phyloP scores from a whole-genome alignment of 345 rosid genomes.

The Eucalyptus brandiana region DNA sequence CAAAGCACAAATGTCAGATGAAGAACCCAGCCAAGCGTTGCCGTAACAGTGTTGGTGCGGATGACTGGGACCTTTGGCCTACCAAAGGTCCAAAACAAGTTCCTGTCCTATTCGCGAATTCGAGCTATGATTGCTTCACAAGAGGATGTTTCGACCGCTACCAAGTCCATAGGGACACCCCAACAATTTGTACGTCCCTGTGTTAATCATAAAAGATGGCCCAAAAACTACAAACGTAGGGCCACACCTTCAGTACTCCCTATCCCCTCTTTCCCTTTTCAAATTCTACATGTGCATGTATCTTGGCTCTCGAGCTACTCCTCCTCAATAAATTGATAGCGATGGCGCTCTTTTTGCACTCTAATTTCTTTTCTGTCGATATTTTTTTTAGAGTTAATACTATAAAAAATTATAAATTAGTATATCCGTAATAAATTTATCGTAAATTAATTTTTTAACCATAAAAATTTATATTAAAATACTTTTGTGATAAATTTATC shows the following conservation, averaged over 20 bases:
- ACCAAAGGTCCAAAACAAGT: neutral
- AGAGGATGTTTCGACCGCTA: neutral
- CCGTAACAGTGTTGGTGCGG: neutral
- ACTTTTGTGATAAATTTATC: too few relatives aligned
- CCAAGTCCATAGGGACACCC: neutral
- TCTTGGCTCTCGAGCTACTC: neutral
- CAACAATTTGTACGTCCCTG: neutral
- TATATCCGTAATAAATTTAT: accelerated
- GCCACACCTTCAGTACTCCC: neutral
- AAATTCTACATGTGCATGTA: neutral
- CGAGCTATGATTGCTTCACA: neutral
- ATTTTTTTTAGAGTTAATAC: neutral
- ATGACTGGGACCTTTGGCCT: neutral
- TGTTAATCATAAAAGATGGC: neutral
- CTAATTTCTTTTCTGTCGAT: neutral
- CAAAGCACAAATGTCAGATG: neutral
- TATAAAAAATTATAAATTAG: too few relatives aligned
- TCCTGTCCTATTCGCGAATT: neutral
- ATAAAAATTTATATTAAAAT: accelerated
- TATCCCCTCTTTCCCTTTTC: neutral
- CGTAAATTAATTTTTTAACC: too few relatives aligned
- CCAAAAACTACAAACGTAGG: neutral
- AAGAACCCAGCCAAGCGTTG: neutral
- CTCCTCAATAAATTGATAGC: neutral
- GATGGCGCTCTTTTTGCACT: neutral